phyloP scores from a whole-genome alignment of 208 protist genomes.

The Acanthamoeba royreba region DNA sequence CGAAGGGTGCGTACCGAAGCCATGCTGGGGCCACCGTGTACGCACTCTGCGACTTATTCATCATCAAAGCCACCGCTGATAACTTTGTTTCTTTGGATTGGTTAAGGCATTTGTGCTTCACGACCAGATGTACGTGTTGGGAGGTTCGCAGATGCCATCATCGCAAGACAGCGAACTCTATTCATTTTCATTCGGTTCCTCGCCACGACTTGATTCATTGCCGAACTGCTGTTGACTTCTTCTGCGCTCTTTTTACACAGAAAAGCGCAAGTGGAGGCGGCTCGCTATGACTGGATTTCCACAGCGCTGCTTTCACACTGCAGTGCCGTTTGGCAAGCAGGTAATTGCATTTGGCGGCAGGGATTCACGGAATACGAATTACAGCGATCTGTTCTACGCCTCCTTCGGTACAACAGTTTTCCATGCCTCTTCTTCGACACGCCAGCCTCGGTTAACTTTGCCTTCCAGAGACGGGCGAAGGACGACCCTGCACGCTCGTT shows the following conservation, averaged over 20 bases:
- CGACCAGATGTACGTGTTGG: slow-evolving; percentile 29
- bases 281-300: not conserved
- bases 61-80: too few species aligned
- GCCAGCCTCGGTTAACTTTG: too few species aligned
- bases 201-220: not conserved
- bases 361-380: not conserved
- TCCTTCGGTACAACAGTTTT: not conserved
- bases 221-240: not conserved
- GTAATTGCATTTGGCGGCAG: slow-evolving; percentile 22
- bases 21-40: not conserved
- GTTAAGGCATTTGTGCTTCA: slow-evolving; percentile 4
- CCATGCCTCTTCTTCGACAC: too few species aligned
- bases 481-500: not conserved
- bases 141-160: not conserved
- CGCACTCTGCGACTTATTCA: not conserved
- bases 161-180: not conserved
- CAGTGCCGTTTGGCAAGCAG: not conserved
- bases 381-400: slow-evolving; percentile 3
- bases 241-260: not conserved
- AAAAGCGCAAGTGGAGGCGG: not conserved
- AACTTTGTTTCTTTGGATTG: too few species aligned
- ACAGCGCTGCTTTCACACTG: slow-evolving; percentile 21
- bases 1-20: not conserved
- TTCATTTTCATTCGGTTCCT: not conserved
- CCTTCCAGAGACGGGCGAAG: slow-evolving; percentile 33